These are phyloP conservation scores for Melanomma pulvis-pyrius DNA, from an alignment of 495 filamentous ascomycete genomes.

Conservation along the genomic window DNA sequence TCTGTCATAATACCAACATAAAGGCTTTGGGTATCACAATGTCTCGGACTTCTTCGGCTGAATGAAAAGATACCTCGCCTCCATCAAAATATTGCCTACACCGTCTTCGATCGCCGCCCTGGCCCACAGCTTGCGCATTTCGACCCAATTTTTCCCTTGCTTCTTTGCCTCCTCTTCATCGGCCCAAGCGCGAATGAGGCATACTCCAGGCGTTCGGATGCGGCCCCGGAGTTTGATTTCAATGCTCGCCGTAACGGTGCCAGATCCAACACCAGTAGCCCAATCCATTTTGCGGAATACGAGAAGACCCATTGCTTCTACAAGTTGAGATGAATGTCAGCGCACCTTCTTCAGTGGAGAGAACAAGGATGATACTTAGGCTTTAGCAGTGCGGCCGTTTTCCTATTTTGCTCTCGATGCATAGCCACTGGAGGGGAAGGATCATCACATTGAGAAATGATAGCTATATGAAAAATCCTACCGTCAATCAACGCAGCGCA, in stretches of 20 bases:
- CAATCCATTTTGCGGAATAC: conserved; percentile 17
- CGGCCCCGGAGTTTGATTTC: conserved; percentile 9
- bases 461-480: neutral
- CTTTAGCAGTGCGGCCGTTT: too few species aligned
- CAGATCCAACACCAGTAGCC: conserved; percentile 17
- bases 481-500: conserved; percentile 3
- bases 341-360: too few species aligned
- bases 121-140: conserved; percentile 16
- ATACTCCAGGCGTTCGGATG: conserved; percentile 5
- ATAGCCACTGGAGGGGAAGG: too few species aligned
- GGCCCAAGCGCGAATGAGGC: conserved; percentile 5
- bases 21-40: neutral
- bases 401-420: too few species aligned
- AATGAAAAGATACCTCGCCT: conserved; percentile 11
- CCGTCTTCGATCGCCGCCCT: conserved; percentile 11
- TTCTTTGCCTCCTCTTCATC: conserved; percentile 15
- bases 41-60: neutral
- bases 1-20: neutral
- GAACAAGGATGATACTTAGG: neutral
- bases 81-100: neutral
- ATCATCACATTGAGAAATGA: too few species aligned
- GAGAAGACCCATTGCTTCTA: conserved; percentile 11
- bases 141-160: conserved; percentile 5
- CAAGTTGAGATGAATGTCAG: too few species aligned
- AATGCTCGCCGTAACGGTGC: conserved; percentile 9